A percentile compares a stretch with the other conserved stretches of the same genome.
Evolutionary conservation across 768 basidiomycete genomes (phyloP).

Genomic region (Hygrophoropsis aurantiaca): DNA sequence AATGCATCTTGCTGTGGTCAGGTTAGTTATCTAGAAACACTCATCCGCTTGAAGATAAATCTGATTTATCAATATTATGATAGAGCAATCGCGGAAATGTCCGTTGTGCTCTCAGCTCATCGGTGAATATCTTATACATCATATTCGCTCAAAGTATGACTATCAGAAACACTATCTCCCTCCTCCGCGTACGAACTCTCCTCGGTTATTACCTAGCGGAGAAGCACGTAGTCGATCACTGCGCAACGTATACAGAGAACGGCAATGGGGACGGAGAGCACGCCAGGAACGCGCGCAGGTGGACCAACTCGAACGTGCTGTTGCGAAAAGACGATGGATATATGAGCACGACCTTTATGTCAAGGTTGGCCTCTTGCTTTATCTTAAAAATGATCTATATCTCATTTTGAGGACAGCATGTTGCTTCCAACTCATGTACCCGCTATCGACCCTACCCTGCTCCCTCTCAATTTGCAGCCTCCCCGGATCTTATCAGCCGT

Average conservation of each 20-base stretch:
- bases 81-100: constrained; percentile 78
- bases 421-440: constrained; percentile 84
- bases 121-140: constrained; percentile 77
- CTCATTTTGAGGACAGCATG: constrained; percentile 62
- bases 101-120: constrained; percentile 71
- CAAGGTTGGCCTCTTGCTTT: constrained; percentile 54
- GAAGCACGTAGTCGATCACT: constrained; percentile 27
- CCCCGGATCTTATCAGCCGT: constrained; percentile 70
- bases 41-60: background rate
- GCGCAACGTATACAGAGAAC: constrained; percentile 35
- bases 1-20: constrained; percentile 85
- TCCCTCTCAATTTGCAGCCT: constrained; percentile 78
- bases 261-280: constrained; percentile 57
- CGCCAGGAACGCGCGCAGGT: constrained; percentile 52
- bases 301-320: constrained; percentile 75
- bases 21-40: constrained; percentile 44
- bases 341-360: constrained; percentile 80
- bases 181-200: constrained; percentile 56
- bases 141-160: constrained; percentile 74
- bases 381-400: background rate
- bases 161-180: constrained; percentile 79
- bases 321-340: constrained; percentile 74
- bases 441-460: constrained; percentile 90
- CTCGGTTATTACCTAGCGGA: constrained; percentile 30
- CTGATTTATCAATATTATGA: background rate